Base-by-base conservation (phyloP, 768 basidiomycete genomes). In the Kondoa malvinella region DNA sequence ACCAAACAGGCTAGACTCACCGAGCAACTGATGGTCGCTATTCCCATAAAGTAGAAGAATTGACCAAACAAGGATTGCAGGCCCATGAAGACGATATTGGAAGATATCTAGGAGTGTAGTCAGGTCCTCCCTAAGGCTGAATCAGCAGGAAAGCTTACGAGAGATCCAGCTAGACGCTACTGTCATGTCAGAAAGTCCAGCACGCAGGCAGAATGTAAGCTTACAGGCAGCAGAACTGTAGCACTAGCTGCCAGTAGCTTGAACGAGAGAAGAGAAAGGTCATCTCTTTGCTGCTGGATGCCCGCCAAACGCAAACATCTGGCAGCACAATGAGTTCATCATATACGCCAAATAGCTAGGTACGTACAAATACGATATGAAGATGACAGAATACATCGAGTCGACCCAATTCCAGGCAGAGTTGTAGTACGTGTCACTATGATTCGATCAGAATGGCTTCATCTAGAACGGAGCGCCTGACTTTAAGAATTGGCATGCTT, bases 171-270 rank as follows among this genome's bases (percentile, higher is more conserved):
- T 21, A 50, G 40, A 63, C 61, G 33, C 58, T 59, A 59, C 21
- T 4, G 30, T 25, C 27, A 31, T 25, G 15, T 59, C 30, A 59
- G 58, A 4, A 59, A 59, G 58, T 59, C 40, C 40, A 50, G 21
- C 8, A 50, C 8, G 58, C 12, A 29, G 17, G 16, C 26, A 25
- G 15, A 64, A n/a, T n/a, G 30, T 8, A 64, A 16, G 17, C 63
- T 12, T 25, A 31, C 63, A 65, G 30, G 64, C 40, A 65, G 25
- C 15, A 65, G 56, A 32, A 65, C 34, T n/a, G 25, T 26, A 40
- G 64, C 34, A 32, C 33, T 25, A 15, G 50, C 34, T 26, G 64
- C 64, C 3, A 65, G 64, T 3, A 65, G 12, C 21, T 65, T 40
- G 33, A 65, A 65, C 3, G 64, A n/a, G 12, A 65, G 8, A 33